Conservation (phyloP, 179 eudicot species). For the Amaranthus tricolor region DNA sequence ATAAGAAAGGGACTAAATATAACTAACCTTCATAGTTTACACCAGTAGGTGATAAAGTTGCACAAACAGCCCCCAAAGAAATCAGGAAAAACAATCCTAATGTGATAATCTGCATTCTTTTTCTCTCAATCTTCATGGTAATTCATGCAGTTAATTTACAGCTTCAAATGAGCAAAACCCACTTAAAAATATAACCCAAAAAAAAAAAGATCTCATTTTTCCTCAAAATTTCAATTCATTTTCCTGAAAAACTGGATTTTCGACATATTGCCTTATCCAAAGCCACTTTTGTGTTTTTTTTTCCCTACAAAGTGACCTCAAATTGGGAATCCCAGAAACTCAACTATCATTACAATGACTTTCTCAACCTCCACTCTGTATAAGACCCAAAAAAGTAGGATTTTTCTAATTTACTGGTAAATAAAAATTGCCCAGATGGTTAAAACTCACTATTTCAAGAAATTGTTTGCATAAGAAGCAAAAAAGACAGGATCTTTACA, state of each 20-base stretch:
- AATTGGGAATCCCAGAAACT: conserved; percentile 30
- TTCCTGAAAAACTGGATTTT: conserved; percentile 18
- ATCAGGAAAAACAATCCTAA: conserved; percentile 22
- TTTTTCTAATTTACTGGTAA: conserved; percentile 14
- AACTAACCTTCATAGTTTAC: conserved; percentile 39
- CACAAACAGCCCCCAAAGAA: conserved; percentile 23
- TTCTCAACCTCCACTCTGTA: background rate
- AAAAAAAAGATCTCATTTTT: conserved; percentile 1
- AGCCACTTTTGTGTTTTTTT: conserved; percentile 19
- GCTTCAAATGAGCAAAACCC: conserved; percentile 15
- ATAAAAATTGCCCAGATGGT: conserved; percentile 22
- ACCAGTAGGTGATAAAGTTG: conserved; percentile 39
- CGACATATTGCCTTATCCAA: conserved; percentile 20
- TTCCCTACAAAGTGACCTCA: conserved; percentile 7
- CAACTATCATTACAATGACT: conserved; percentile 20
- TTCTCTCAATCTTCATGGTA: conserved; percentile 4
- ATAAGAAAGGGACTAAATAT: background rate
- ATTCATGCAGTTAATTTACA: background rate
- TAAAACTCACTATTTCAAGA: conserved; percentile 27
- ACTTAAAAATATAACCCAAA: conserved; percentile 7
- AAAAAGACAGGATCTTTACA: conserved; percentile 1
- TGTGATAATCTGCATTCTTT: conserved; percentile 5
- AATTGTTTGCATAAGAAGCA: conserved; percentile 16
- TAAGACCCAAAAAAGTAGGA: conserved; percentile 12
- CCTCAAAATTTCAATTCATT: conserved; percentile 10